Evolutionary conservation across 345 rosid species (phyloP).

Genomic region (Hibiscus trionum): DNA sequence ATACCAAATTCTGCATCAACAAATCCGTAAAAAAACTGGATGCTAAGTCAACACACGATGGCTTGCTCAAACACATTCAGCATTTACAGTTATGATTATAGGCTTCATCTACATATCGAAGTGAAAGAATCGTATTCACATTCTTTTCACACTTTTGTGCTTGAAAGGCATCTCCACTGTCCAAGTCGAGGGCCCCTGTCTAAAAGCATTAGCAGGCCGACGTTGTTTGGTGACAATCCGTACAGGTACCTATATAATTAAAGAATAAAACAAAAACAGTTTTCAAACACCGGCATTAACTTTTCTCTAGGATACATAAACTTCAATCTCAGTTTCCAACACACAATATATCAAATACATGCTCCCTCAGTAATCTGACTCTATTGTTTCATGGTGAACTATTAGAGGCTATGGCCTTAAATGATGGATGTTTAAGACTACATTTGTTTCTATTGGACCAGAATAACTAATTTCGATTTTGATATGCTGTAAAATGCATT

Average conservation of each 20-base stretch:
- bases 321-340: background rate
- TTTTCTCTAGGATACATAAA: background rate
- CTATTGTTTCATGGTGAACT: background rate
- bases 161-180: slow-evolving; percentile 77
- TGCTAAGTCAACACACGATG: slow-evolving; percentile 5
- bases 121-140: background rate
- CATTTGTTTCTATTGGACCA: background rate
- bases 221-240: slow-evolving; percentile 55
- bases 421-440: background rate
- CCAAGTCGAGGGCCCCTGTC: slow-evolving; percentile 56
- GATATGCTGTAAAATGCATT: no score
- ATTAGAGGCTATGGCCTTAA: background rate
- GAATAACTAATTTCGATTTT: background rate
- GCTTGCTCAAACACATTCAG: slow-evolving; percentile 16
- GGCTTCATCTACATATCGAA: slow-evolving; percentile 14
- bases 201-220: slow-evolving; percentile 73
- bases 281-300: slow-evolving; percentile 5
- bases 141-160: slow-evolving; percentile 50
- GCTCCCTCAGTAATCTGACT: background rate
- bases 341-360: background rate
- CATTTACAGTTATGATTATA: slow-evolving; percentile 16
- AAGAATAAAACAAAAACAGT: background rate
- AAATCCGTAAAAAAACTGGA: slow-evolving; percentile 9
- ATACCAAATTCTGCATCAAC: slow-evolving; percentile 21
- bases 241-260: slow-evolving; percentile 44